A percentile compares a stretch with the other conserved stretches of the same genome.
phyloP scores from a whole-genome alignment of 441 rosid species.

The Metrosideros polymorpha region DNA sequence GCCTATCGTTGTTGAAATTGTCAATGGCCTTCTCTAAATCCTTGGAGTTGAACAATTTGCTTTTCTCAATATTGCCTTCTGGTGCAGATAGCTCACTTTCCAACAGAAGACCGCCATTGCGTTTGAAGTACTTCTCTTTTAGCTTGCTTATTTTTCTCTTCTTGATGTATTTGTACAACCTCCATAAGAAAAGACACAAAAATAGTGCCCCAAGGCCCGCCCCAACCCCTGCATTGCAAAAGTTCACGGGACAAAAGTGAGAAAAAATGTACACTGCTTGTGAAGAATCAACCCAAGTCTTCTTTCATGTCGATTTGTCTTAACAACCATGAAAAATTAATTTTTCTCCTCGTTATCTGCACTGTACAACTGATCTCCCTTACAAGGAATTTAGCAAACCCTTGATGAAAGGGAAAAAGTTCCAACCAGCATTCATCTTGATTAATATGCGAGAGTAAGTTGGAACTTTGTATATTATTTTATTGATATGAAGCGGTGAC shows the following conservation, averaged over 20 bases:
- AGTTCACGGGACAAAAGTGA: neutral
- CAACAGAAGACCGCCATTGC: neutral
- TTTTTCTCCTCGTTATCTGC: neutral
- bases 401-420: no score
- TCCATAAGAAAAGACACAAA: neutral
- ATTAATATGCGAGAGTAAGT: neutral
- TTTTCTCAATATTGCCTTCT: neutral
- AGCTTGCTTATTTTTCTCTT: neutral
- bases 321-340: neutral
- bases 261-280: neutral
- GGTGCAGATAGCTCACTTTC: neutral
- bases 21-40: neutral
- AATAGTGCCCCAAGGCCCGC: neutral
- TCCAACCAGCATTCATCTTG: neutral
- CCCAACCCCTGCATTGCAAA: neutral
- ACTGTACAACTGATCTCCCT: no score
- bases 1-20: neutral
- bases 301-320: neutral
- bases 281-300: neutral
- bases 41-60: neutral
- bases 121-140: neutral
- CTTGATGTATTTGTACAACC: neutral
- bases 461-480: neutral
- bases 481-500: no score
- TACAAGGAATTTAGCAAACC: no score